Percentiles rank a stretch among this genome's conserved stretches.
Evolutionary conservation across 2,329 filamentous ascomycete genomes (phyloP).

Genomic region (Chaetomium strumarium): DNA sequence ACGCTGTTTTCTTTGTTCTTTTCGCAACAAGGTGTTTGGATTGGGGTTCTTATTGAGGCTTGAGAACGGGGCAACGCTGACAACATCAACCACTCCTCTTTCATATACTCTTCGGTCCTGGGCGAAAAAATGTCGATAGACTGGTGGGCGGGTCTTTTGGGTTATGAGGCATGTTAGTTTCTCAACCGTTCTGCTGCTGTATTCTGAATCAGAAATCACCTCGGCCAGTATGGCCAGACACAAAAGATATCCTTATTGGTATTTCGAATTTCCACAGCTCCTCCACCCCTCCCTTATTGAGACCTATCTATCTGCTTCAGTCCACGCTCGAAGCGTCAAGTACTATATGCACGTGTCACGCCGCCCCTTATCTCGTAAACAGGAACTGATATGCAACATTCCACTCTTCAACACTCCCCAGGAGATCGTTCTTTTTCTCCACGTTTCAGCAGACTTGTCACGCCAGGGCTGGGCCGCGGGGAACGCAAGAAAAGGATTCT

Average conservation of each 20-base stretch:
- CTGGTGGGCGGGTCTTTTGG: background rate
- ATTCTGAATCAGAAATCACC: background rate
- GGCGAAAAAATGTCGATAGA: conserved; percentile 5
- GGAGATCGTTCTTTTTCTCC: background rate
- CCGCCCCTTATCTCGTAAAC: too few species aligned
- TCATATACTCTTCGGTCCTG: background rate
- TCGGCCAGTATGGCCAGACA: too few species aligned
- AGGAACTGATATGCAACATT: too few species aligned
- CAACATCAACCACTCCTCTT: conserved; percentile 1
- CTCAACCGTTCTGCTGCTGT: background rate
- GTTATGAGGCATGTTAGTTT: background rate
- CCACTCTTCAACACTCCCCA: background rate
- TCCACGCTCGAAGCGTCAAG: too few species aligned
- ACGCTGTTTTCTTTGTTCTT: conserved; percentile 7
- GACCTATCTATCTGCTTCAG: too few species aligned
- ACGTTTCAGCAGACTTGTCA: conserved; percentile 6
- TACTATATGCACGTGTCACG: too few species aligned
- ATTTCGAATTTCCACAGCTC: too few species aligned
- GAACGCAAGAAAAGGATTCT: background rate
- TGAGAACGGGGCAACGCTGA: background rate
- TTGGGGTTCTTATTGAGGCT: background rate
- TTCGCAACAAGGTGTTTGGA: background rate
- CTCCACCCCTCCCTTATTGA: too few species aligned
- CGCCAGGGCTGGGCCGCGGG: conserved; percentile 4
- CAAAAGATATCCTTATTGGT: too few species aligned